Evolutionary conservation across 1,284 basidiomycete species (phyloP).

Genomic region (Cryptococcus sp.): DNA sequence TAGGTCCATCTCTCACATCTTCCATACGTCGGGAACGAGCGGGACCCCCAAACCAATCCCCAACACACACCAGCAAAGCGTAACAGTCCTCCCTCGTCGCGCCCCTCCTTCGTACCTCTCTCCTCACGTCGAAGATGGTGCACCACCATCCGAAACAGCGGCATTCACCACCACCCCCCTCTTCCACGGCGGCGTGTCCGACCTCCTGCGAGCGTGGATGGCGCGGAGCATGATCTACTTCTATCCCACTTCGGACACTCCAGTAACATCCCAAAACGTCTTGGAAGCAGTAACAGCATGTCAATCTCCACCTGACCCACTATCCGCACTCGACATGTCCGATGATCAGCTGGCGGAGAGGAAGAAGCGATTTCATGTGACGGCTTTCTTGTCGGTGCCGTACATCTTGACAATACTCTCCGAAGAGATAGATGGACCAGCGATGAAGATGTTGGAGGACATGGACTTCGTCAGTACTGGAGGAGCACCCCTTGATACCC

Average conservation of each 20-base stretch:
- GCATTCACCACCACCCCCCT: conserved; percentile 56
- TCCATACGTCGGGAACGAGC: conserved; percentile 54
- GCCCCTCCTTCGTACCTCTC: conserved; percentile 26
- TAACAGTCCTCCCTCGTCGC: conserved; percentile 40
- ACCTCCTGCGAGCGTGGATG: conserved; percentile 54
- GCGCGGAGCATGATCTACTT: conserved; percentile 51
- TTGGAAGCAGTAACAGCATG: conserved; percentile 41
- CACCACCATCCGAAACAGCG: conserved; percentile 22
- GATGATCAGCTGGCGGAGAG: conserved; percentile 18
- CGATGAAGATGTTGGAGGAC: conserved; percentile 35
- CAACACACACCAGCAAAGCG: conserved; percentile 34
- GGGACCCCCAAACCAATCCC: conserved; percentile 54
- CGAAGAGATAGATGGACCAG: conserved; percentile 31
- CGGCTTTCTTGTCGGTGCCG: conserved; percentile 46
- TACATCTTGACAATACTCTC: conserved; percentile 53
- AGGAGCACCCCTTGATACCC: conserved; percentile 51
- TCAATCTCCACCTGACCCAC: conserved; percentile 2
- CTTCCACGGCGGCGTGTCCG: conserved; percentile 56
- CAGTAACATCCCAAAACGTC: conserved; percentile 48
- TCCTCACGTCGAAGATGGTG: not conserved
- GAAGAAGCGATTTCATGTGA: conserved; percentile 18
- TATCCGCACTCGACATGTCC: conserved; percentile 3
- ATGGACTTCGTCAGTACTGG: conserved; percentile 55
- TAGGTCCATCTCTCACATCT: conserved; percentile 47
- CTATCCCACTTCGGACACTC: conserved; percentile 49